Evolutionary conservation across 192 early-diverging fungal genomes (phyloP), one percentile per base, ranked within the genome.

Genomic region (Backusella psychrophila): DNA sequence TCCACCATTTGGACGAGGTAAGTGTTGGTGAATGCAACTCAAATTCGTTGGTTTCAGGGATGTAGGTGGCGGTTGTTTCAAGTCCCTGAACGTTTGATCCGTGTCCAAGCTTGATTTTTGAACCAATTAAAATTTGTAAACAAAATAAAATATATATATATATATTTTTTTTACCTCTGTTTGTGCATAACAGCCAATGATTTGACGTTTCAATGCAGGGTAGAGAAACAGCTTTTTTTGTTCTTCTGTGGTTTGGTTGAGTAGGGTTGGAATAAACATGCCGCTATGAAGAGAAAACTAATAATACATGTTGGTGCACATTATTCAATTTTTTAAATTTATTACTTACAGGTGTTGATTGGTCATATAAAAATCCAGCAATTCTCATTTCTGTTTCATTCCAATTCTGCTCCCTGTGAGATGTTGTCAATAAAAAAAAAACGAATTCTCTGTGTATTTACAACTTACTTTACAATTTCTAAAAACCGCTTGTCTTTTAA

Each of bases 71-170:
- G 1, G 93, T 94, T 23, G 95, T 96, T 86, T 96, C 94, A 26
- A 96, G 86, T 1, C 93, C 94, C 87, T 94, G 92, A n/a, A 96
- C 91, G 69, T 96, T 96, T 23, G 89, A 91, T n/a, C 92, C 91
- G 74, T 94, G 92, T 9, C 85, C 87, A 19, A 82, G 74, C 29
- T 33, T 33, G 33, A 33, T 33, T 33, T 33, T 33, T 3, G 33
- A 33, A 33, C 3, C 2, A 33, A 33, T 33, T 33, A 33, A 3
- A 33, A 0, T 33, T 33, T 33, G 1, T 1, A 3, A 33, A 33
- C 0, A 2, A 33, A 33, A 33, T 1, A 1, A 29, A 29, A 29
- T 1, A 29, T 29, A 29, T 29, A 29, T 29, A 29, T 29, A 29
- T 29, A 33, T 33, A 3, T 33, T n/a, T n/a, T n/a, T n/a, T n/a